These are phyloP conservation scores for Epichloe glyceriae DNA, from an alignment of 2,329 filamentous ascomycete species.

Conservation along the genomic window DNA sequence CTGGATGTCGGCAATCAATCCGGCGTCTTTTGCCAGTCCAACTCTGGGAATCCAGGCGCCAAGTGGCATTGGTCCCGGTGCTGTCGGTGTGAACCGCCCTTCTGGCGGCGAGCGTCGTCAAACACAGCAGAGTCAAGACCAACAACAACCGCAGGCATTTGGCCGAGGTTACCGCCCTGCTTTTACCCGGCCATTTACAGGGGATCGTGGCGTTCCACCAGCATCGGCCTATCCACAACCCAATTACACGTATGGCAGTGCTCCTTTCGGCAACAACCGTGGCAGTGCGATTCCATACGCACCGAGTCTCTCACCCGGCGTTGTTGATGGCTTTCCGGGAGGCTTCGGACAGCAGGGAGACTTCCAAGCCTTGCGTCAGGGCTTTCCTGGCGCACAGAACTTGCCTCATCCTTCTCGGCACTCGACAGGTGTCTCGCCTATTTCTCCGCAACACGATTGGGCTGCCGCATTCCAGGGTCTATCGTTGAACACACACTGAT, in stretches of 20 bases:
- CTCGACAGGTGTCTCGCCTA: constrained; percentile 26
- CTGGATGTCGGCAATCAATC: constrained; percentile 99
- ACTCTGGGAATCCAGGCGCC: constrained; percentile 59
- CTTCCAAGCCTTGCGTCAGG: constrained; percentile 33
- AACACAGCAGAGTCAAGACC: constrained; percentile 27
- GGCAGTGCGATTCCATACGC: constrained; percentile 16
- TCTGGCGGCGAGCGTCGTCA: constrained; percentile 33
- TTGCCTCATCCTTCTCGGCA: constrained; percentile 23
- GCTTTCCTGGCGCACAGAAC: constrained; percentile 30
- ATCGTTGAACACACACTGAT: constrained; percentile 52
- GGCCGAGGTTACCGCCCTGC: constrained; percentile 29
- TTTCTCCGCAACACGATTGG: constrained; percentile 45
- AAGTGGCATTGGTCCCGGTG: constrained; percentile 52
- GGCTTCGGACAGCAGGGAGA: constrained; percentile 25
- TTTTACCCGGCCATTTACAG: constrained; percentile 28
- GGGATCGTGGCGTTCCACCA: constrained; percentile 28
- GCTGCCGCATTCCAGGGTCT: constrained; percentile 53
- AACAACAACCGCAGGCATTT: constrained; percentile 21
- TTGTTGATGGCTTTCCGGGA: constrained; percentile 18
- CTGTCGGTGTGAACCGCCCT: constrained; percentile 44
- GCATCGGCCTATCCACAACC: constrained; percentile 21
- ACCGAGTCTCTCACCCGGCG: constrained; percentile 14
- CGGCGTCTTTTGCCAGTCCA: constrained; percentile 80
- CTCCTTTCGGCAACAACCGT: constrained; percentile 21
- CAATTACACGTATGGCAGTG: constrained; percentile 23